Percentiles rank a stretch among this genome's conserved stretches.
These are phyloP conservation scores for Podospora pseudopauciseta DNA, from an alignment of 495 filamentous ascomycete species.

Conservation along the genomic window DNA sequence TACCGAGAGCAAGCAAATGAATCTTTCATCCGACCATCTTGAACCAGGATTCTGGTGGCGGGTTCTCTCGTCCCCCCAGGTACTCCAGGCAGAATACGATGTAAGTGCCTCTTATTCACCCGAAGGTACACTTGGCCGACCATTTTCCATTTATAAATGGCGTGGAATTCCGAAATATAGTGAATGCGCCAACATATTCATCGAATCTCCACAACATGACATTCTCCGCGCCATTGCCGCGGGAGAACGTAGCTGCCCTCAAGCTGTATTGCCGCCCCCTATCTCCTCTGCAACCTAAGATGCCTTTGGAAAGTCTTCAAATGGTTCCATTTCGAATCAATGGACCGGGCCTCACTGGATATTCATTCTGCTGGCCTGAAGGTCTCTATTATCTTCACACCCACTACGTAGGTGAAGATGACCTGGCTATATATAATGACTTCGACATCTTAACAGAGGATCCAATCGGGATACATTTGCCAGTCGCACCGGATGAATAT, in stretches of 20 bases:
- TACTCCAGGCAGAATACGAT: not conserved
- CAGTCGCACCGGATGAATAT: not conserved
- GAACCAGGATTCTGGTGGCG: not conserved
- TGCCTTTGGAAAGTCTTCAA: not conserved
- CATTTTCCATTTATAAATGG: not conserved
- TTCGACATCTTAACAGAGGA: not conserved
- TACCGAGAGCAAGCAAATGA: not conserved
- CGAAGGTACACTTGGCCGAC: not conserved
- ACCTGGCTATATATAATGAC: slow-evolving; percentile 9
- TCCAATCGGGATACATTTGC: slow-evolving; percentile 9
- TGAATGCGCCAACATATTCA: not conserved
- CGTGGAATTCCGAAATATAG: not conserved
- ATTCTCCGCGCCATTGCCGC: not conserved
- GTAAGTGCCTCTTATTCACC: not conserved
- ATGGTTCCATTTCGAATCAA: slow-evolving; percentile 7
- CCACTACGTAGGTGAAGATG: not conserved
- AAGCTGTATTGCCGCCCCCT: not conserved
- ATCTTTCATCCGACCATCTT: not conserved
- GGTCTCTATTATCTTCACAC: not conserved
- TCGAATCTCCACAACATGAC: not conserved
- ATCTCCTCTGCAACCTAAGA: not conserved
- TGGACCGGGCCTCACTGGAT: slow-evolving; percentile 3
- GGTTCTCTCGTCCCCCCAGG: not conserved
- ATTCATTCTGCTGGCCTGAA: slow-evolving; percentile 1
- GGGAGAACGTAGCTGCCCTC: not conserved